Evolutionary conservation across 139 green algal species (phyloP), one percentile per base, ranked within the genome.

Genomic region (Deuterostichococcus epilithicus): DNA sequence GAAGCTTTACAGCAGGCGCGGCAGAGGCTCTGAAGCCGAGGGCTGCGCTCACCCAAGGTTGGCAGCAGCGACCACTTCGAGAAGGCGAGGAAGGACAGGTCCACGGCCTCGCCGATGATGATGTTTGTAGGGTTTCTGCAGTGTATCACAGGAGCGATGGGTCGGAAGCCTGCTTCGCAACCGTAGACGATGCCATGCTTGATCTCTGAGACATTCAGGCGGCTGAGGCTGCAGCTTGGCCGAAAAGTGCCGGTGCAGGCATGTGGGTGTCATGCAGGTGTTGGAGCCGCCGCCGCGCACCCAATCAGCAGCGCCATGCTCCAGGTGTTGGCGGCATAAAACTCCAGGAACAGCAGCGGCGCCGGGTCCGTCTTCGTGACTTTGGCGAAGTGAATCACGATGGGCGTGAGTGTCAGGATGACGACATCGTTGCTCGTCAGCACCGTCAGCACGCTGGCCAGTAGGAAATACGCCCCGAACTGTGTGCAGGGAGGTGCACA

Each of bases 321-420:
- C 81, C 84, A 87, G 25, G 82, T 76, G 68, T 89, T 89, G 68
- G 85, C 82, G 20, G 82, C 85, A 3, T 73, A 73, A 65, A 87
- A 89, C 60, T 83, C 68, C 1, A 82, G 82, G 4, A 81, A 68
- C 15, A 89, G 82, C 60, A 83, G 86, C 0, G 85, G 77, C 47
- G 34, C 25, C 10, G 47, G 80, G 76, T 76, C 72, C 34, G 45
- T 77, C 34, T 39, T 69, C 44, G 60, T 42, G 22, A 69, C 83
- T 45, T 23, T 42, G 25, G 38, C 6, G 28, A 72, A 83, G 69
- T 76, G 86, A 42, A 68, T 75, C 32, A 77, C 80, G 74, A 88
- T 88, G 68, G 84, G 84, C 25, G 85, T 89, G 3, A 89, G 70
- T 3, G 82, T 85, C 80, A 89, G 80, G 70, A 89, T 81, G 60